These are phyloP conservation scores for Camellia lanceoleosa DNA, from an alignment of 148 eudicot species.

Conservation along the genomic window DNA sequence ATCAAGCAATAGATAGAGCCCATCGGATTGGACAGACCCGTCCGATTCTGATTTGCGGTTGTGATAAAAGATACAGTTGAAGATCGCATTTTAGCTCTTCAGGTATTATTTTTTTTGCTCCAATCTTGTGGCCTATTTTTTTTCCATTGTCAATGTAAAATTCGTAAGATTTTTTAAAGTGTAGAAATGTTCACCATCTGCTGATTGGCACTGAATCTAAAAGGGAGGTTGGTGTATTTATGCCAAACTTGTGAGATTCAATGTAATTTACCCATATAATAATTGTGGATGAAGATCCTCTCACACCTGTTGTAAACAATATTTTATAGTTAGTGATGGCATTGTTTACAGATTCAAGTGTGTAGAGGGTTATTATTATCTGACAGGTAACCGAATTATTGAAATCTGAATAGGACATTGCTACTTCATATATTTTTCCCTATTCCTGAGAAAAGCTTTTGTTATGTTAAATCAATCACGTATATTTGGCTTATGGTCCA, in stretches of 20 bases:
- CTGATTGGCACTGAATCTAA: background rate
- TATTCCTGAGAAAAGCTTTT: background rate
- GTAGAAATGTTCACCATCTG: background rate
- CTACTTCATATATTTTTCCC: background rate
- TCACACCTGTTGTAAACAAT: too few species aligned
- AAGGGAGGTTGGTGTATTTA: too few species aligned
- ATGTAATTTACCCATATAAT: too few species aligned
- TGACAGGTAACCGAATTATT: background rate
- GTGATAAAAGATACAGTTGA: slow-evolving; percentile 86
- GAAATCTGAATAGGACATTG: background rate
- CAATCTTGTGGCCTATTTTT: background rate
- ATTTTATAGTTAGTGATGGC: background rate
- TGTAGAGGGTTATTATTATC: background rate
- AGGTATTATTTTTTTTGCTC: slow-evolving; percentile 38
- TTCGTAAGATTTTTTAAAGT: background rate
- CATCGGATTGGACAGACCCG: slow-evolving; percentile 98
- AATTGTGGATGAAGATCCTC: too few species aligned
- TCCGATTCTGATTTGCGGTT: slow-evolving; percentile 83
- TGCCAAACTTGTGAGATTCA: too few species aligned
- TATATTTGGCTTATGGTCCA: background rate
- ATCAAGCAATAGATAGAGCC: slow-evolving; percentile 96
- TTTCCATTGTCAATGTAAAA: background rate
- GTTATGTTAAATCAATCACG: background rate
- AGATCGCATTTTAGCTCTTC: slow-evolving; percentile 91
- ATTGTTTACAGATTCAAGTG: background rate